Evolutionary conservation across 2,329 filamentous ascomycete species (phyloP).

Genomic region (Aureobasidium sp.): DNA sequence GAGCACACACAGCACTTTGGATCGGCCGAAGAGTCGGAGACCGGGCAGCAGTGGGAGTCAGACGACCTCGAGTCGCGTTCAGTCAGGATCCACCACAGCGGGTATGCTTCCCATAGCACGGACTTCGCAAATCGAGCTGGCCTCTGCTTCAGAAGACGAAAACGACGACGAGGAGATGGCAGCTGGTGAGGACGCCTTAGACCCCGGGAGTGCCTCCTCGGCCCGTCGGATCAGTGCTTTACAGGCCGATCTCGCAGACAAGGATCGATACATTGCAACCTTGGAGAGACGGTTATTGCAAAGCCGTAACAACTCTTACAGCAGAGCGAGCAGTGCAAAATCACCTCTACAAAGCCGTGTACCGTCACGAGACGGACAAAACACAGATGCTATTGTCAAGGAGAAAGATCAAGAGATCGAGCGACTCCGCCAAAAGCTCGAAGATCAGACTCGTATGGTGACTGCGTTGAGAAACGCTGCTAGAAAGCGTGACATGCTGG

Average conservation of each 20-base stretch:
- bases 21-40: slow-evolving; percentile 15
- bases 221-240: slow-evolving; percentile 83
- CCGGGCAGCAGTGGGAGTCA: slow-evolving; percentile 9
- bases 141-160: slow-evolving; percentile 29
- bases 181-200: slow-evolving; percentile 29
- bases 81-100: slow-evolving; percentile 28
- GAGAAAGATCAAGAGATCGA: slow-evolving; percentile 93
- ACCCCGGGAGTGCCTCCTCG: slow-evolving; percentile 65
- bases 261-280: slow-evolving; percentile 92
- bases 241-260: slow-evolving; percentile 91
- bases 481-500: slow-evolving; percentile 66
- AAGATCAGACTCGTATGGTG: slow-evolving; percentile 94
- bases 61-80: slow-evolving; percentile 24
- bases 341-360: slow-evolving; percentile 32
- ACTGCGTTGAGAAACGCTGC: slow-evolving; percentile 77
- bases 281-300: slow-evolving; percentile 88
- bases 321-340: slow-evolving; percentile 73
- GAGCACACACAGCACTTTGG: slow-evolving; percentile 32
- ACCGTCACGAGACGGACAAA: background rate
- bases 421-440: slow-evolving; percentile 78
- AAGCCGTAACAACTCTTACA: slow-evolving; percentile 82
- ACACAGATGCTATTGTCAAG: slow-evolving; percentile 51
- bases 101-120: slow-evolving; percentile 26
- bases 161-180: slow-evolving; percentile 52
- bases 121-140: slow-evolving; percentile 23